phyloP scores from a whole-genome alignment of 352 stramenopile species.

The Pythium dissotocum region DNA sequence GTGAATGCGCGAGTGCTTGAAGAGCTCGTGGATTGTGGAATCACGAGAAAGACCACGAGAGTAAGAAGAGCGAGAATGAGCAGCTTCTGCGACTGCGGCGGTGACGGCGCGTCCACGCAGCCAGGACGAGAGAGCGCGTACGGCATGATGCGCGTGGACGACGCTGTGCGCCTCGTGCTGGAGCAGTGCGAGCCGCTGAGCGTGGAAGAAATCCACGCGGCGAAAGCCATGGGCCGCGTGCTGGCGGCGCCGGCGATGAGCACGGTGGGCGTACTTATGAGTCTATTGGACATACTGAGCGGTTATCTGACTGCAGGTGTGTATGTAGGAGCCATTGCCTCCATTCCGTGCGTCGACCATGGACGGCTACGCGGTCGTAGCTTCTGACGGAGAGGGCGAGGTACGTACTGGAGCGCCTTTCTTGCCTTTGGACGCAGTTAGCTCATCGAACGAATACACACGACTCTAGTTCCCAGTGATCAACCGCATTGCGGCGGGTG shows the following conservation, averaged over 20 bases:
- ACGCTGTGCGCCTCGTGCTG: slow-evolving; percentile 57
- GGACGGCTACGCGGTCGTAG: slow-evolving; percentile 96
- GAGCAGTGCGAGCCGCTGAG: slow-evolving; percentile 41
- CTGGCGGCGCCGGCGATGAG: slow-evolving; percentile 55
- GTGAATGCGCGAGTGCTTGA: background rate
- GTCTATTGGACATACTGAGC: background rate
- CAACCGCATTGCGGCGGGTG: slow-evolving; percentile 69
- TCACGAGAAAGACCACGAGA: background rate
- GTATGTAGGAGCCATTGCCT: slow-evolving; percentile 86
- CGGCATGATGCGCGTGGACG: slow-evolving; percentile 68
- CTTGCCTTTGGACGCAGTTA: background rate
- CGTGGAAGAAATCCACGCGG: slow-evolving; percentile 33
- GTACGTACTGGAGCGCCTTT: slow-evolving; percentile 21
- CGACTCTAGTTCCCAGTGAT: slow-evolving; percentile 60
- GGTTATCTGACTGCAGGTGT: slow-evolving; percentile 26
- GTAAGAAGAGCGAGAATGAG: slow-evolving; percentile 28
- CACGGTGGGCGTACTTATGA: slow-evolving; percentile 25
- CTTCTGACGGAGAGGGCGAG: slow-evolving; percentile 73
- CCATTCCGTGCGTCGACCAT: slow-evolving; percentile 97
- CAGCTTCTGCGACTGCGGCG: slow-evolving; percentile 50
- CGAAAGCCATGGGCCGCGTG: slow-evolving; percentile 48
- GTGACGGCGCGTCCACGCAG: slow-evolving; percentile 46
- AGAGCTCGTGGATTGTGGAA: background rate
- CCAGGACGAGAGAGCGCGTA: slow-evolving; percentile 68
- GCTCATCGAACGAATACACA: background rate